Base-by-base conservation (phyloP, 208 protist genomes). In the Crithidia acanthocephali region DNA sequence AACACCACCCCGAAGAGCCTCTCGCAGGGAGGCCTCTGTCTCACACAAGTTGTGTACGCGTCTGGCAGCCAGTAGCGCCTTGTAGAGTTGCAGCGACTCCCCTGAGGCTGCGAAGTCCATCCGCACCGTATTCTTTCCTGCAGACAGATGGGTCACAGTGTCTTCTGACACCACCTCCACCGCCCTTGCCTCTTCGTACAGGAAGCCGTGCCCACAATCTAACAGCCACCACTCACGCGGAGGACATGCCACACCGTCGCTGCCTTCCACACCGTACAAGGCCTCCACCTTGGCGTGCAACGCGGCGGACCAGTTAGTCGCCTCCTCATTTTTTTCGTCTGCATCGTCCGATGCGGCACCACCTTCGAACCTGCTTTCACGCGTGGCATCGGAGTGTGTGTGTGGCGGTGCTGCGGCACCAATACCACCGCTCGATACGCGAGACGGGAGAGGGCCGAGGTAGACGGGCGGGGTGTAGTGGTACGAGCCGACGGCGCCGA, bases 391-490 rank as follows among this genome's bases (percentile, higher is more conserved):
- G n/a, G n/a, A n/a, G n/a, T n/a, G n/a, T n/a, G n/a, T n/a, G n/a
- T n/a, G n/a, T n/a, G n/a, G n/a, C n/a, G n/a, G n/a, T n/a, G n/a
- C n/a, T 0, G 10, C 47, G 7, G 22, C 30, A 27, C 33, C 30
- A 40, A 44, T 28, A 28, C 18, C 48, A 9, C 35, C 40, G 1
- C 51, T 44, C 9, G 55, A 6, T 11, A n/a, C 28, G 3, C 10
- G 8, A 32, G 11, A 20, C 13, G 66, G 64, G 1, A 81, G 40
- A 3, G 42, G 40, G 6, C 87, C 84, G 9, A 95, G 65, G 65
- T 93, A 90, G 23, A 84, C 40, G 6, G 90, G 88, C 3, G 87
- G 85, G 4, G 88, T 93, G 81, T 95, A 97, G 65, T 95, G 90
- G 57, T 95, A 82, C 3, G 80, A 87, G 35, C 93, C 93, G 15